These are phyloP conservation scores for Phialophora macrospora DNA, from an alignment of 2,329 filamentous ascomycete genomes.

Conservation along the genomic window DNA sequence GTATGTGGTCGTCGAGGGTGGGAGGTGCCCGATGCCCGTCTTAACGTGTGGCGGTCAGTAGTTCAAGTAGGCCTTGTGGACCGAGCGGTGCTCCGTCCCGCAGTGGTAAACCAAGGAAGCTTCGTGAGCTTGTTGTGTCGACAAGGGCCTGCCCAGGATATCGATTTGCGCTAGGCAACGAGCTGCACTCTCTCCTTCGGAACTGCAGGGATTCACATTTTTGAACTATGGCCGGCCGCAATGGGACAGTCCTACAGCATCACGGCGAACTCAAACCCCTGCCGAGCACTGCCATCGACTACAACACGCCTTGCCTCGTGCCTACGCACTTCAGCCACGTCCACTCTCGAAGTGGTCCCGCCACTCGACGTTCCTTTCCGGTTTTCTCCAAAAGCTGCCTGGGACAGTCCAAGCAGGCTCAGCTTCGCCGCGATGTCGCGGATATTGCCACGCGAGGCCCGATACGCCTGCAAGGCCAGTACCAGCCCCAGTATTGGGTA, in stretches of 20 bases:
- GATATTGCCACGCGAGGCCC: constrained; percentile 18
- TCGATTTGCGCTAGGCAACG: background rate
- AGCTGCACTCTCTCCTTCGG: too few relatives aligned
- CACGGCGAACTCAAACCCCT: constrained; percentile 22
- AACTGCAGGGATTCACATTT: background rate
- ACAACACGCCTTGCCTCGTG: constrained; percentile 19
- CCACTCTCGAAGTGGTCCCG: background rate
- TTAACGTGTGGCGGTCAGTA: background rate
- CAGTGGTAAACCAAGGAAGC: background rate
- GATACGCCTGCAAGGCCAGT: constrained; percentile 23
- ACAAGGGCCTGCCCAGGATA: background rate
- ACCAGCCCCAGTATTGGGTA: constrained; percentile 27
- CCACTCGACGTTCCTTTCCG: constrained; percentile 1
- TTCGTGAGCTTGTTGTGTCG: background rate
- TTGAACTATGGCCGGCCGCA: background rate
- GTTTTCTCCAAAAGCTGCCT: constrained; percentile 29
- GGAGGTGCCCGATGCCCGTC: background rate
- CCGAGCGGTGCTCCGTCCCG: background rate
- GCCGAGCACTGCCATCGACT: constrained; percentile 16
- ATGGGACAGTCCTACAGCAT: constrained; percentile 14
- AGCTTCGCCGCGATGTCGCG: constrained; percentile 24
- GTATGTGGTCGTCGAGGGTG: background rate
- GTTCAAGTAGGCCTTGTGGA: background rate
- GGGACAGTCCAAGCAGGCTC: constrained; percentile 25
- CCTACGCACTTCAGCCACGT: background rate